Conservation (phyloP, 257 asterid species). For the Phtheirospermum japonicum region DNA sequence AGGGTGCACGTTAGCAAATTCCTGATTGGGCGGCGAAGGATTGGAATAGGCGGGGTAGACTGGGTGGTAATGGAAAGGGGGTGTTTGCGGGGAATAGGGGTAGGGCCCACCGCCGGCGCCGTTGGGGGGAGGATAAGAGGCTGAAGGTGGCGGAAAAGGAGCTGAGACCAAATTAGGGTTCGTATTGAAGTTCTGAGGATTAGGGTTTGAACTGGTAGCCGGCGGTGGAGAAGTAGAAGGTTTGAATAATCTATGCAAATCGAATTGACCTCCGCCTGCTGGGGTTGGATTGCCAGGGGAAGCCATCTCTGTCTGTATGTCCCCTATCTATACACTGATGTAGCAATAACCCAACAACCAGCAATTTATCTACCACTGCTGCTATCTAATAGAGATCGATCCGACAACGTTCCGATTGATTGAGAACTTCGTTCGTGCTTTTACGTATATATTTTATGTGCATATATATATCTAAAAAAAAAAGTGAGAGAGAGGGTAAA, state of each 20-base stretch:
- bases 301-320: conserved; percentile 34
- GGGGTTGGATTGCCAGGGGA: conserved; percentile 58
- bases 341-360: not conserved
- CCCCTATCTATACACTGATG: not conserved
- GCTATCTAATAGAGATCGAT: not conserved
- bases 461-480: no score
- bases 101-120: conserved; percentile 35
- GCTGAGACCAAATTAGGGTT: conserved; percentile 44
- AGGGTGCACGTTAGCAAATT: conserved; percentile 37
- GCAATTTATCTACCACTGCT: not conserved
- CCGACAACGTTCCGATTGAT: not conserved
- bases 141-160: conserved; percentile 47
- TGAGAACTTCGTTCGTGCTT: not conserved
- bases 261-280: conserved; percentile 59
- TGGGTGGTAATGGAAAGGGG: conserved; percentile 40
- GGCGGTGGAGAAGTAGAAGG: conserved; percentile 41
- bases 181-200: conserved; percentile 41
- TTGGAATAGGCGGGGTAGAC: conserved; percentile 32
- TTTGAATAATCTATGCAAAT: conserved; percentile 50
- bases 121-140: conserved; percentile 66
- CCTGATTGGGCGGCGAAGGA: conserved; percentile 35
- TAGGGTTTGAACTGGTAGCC: conserved; percentile 31
- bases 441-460: not conserved
- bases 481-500: no score
- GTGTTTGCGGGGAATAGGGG: conserved; percentile 41